These are phyloP conservation scores for Fusarium illudens DNA, from an alignment of 2,329 filamentous ascomycete genomes.

Conservation along the genomic window DNA sequence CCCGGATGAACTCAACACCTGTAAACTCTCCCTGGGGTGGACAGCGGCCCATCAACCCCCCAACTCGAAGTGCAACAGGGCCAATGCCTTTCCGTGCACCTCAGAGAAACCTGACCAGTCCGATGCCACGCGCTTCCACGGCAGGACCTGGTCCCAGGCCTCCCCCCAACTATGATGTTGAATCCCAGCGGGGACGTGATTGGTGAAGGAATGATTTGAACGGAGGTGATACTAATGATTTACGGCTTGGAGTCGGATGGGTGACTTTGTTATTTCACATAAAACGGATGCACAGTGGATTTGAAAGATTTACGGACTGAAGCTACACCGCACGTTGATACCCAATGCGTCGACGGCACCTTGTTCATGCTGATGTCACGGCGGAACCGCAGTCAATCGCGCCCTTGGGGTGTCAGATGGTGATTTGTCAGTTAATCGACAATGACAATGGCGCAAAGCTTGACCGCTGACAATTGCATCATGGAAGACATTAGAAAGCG, in stretches of 20 bases:
- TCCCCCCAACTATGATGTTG: constrained; percentile 49
- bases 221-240: constrained; percentile 25
- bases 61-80: constrained; percentile 53
- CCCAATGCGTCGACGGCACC: neutral
- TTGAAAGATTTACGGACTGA: neutral
- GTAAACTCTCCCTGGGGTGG: constrained; percentile 36
- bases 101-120: constrained; percentile 58
- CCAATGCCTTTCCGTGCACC: constrained; percentile 47
- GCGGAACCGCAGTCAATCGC: constrained; percentile 14
- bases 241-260: constrained; percentile 14
- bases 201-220: constrained; percentile 31
- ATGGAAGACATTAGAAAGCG: neutral
- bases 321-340: neutral
- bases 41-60: constrained; percentile 38
- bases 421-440: constrained; percentile 23
- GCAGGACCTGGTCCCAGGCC: constrained; percentile 36
- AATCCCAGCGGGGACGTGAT: constrained; percentile 45
- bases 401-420: constrained; percentile 19
- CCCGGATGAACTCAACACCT: constrained; percentile 47
- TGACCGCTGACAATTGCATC: constrained; percentile 20
- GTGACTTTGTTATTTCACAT: constrained; percentile 1
- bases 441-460: neutral
- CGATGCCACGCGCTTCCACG: constrained; percentile 45
- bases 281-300: neutral
- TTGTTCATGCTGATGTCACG: constrained; percentile 14